phyloP scores from a whole-genome alignment of 2,329 filamentous ascomycete species.

The Penicillium sp. region DNA sequence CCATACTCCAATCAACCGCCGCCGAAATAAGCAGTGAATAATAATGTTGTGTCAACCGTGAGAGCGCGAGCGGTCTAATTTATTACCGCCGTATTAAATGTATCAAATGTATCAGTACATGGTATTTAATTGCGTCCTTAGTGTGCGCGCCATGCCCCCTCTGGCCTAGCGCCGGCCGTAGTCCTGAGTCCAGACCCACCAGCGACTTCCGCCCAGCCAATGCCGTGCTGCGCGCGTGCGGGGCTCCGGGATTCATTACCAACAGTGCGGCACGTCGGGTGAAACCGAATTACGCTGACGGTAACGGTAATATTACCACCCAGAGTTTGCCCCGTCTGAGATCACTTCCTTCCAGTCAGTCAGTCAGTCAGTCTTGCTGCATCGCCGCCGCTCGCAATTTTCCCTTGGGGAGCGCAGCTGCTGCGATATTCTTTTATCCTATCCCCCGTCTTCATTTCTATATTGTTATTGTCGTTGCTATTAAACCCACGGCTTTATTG shows the following conservation, averaged over 20 bases:
- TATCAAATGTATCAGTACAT: not conserved
- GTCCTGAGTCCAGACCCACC: not conserved
- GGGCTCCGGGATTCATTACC: not conserved
- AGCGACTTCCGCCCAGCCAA: not conserved
- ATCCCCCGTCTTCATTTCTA: not conserved
- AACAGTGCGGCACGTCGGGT: conserved; percentile 4
- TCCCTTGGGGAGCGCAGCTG: not conserved
- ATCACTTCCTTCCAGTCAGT: not conserved
- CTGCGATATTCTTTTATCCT: not conserved
- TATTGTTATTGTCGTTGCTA: too few species aligned
- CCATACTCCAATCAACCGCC: not conserved
- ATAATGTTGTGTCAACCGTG: conserved; percentile 8
- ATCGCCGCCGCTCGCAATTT: not conserved
- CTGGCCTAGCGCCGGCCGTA: not conserved
- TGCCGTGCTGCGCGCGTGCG: not conserved
- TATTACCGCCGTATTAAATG: not conserved
- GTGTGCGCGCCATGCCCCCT: not conserved
- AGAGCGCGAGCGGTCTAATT: not conserved
- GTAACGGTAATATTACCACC: not conserved
- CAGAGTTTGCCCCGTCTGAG: conserved; percentile 1
- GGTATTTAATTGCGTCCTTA: not conserved
- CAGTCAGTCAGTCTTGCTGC: not conserved
- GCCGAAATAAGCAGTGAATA: conserved; percentile 4
- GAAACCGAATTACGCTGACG: conserved; percentile 1
- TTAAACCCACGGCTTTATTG: too few species aligned